Conservation (phyloP, 352 stramenopile species). For the Hyaloperonospora brassicae region DNA sequence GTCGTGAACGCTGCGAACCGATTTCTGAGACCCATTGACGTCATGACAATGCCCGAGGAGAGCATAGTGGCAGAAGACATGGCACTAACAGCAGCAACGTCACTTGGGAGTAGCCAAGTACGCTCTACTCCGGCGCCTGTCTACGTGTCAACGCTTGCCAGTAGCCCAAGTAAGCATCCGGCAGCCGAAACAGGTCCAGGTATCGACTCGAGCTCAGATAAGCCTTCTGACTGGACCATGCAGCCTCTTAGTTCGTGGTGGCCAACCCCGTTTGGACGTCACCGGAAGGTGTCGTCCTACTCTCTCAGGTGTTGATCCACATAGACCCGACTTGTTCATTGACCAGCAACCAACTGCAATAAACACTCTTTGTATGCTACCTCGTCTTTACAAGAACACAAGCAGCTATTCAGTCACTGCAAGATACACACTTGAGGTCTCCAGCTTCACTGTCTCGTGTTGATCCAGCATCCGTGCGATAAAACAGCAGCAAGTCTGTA, state of each 20-base stretch:
- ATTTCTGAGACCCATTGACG: conserved; percentile 23
- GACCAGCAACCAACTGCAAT: conserved; percentile 21
- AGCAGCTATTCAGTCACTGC: too few species aligned
- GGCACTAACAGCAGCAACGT: background rate
- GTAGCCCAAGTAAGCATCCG: conserved; percentile 1
- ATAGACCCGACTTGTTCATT: background rate
- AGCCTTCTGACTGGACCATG: conserved; percentile 4
- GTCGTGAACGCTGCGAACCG: conserved; percentile 20
- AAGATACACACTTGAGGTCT: too few species aligned
- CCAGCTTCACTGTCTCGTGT: too few species aligned
- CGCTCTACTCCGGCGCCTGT: conserved; percentile 5
- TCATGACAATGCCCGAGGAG: conserved; percentile 1
- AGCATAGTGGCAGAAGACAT: background rate
- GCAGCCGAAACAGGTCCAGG: conserved; percentile 5
- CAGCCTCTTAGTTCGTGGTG: conserved; percentile 19
- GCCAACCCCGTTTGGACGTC: conserved; percentile 18
- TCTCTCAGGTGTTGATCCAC: conserved; percentile 19
- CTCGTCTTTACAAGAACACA: too few species aligned
- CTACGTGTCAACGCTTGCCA: background rate
- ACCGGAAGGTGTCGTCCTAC: conserved; percentile 31
- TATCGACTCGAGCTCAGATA: conserved; percentile 9
- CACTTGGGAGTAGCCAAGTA: background rate
- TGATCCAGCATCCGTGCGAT: too few species aligned
- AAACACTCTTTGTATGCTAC: conserved; percentile 9
- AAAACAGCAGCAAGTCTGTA: too few species aligned